phyloP scores from a whole-genome alignment of 768 basidiomycete species.

The Tylopilus felleus region DNA sequence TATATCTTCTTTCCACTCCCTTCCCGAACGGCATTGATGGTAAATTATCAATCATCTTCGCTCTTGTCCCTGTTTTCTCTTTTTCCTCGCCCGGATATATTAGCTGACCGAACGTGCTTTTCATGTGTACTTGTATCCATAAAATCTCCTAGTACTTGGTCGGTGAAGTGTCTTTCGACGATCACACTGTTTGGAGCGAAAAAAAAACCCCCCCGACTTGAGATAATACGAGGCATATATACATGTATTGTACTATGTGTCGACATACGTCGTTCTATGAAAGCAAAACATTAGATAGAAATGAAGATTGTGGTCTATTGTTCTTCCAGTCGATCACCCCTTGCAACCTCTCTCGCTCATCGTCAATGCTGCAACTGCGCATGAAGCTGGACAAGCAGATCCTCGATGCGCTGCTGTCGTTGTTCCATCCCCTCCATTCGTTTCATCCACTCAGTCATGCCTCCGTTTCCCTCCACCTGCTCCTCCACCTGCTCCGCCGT shows the following conservation, averaged over 20 bases:
- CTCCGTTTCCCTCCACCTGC: slow-evolving; percentile 23
- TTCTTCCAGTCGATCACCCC: not conserved
- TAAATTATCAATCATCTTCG: slow-evolving; percentile 30
- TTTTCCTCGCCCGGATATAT: slow-evolving; percentile 8
- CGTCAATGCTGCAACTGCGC: slow-evolving; percentile 13
- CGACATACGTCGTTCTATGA: not conserved
- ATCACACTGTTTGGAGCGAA: not conserved
- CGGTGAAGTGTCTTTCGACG: not conserved
- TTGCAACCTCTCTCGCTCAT: not conserved
- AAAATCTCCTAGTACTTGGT: slow-evolving; percentile 7
- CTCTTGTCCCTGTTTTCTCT: not conserved
- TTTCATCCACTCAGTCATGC: slow-evolving; percentile 29
- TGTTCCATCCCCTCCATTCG: slow-evolving; percentile 42
- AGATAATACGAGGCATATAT: not conserved
- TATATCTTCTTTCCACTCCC: not conserved
- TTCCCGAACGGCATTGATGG: not conserved
- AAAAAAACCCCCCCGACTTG: not conserved
- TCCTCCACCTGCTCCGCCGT: slow-evolving; percentile 31
- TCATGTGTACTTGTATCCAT: slow-evolving; percentile 16
- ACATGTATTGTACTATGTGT: not conserved
- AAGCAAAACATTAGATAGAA: not conserved
- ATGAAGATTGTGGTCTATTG: not conserved
- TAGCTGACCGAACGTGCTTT: not conserved
- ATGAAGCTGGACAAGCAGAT: slow-evolving; percentile 37
- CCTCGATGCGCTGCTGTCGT: slow-evolving; percentile 48